Evolutionary conservation across 192 early-diverging fungal genomes (phyloP), one percentile per base, ranked within the genome.

Genomic region (Gryganskiella cystojenkinii): DNA sequence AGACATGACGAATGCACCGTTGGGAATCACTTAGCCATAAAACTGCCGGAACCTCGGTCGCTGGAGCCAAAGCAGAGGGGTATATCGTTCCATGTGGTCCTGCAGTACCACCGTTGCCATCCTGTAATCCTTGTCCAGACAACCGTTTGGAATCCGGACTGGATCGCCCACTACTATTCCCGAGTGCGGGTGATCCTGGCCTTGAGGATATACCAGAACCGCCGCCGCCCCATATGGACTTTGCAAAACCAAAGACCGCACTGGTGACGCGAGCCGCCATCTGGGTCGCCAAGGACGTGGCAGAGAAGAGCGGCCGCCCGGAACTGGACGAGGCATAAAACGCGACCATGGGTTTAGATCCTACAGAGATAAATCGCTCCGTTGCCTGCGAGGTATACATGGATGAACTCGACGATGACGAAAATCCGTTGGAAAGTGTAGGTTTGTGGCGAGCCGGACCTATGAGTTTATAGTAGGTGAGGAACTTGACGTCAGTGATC

Each of bases 181-280:
- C 66, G 6, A 69, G 47, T 17, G 74, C 66, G 1, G 74, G 70
- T 15, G 64, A 70, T 4, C 70, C 57, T 49, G 67, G 30, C 14
- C 73, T 40, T n/a, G 72, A 64, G 1, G 81, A 71, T 3, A n/a
- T n/a, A n/a, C n/a, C n/a, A n/a, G n/a, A n/a, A n/a, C 75, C 54
- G 4, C 63, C 53, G n/a, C 56, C 71, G 17, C 69, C 72, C 90
- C 87, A 91, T 68, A 86, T 85, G 47, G 91, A 88, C 51, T 90
- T 90, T 17, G 92, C 92, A 64, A 90, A 85, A 2, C 90, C 90
- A 67, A 90, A 88, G 0, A 93, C 89, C 0, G 91, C 87, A 44
- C 64, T 86, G 3, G 83, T 71, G 0, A 89, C 84, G 19, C 79
- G 68, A 14, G 81, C 83, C 1, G 84, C 87, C 44, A 87, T 73